Evolutionary conservation across 2,329 filamentous ascomycete species (phyloP).

Genomic region (Purpureocillium takamizusanense): DNA sequence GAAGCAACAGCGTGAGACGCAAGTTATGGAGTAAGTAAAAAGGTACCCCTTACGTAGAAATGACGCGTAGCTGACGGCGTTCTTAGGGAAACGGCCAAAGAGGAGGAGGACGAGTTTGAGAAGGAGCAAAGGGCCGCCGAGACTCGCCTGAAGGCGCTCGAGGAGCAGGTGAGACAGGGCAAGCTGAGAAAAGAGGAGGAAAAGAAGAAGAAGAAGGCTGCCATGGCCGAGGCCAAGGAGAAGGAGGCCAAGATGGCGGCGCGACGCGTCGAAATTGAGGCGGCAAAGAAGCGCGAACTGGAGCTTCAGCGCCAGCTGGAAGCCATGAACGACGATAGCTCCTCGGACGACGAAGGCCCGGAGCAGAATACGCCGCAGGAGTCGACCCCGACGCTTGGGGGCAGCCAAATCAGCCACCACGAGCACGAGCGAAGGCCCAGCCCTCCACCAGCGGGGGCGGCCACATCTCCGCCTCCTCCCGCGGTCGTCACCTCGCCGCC

Average conservation of each 20-base stretch:
- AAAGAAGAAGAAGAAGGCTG: conserved; percentile 85
- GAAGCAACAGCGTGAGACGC: conserved; percentile 63
- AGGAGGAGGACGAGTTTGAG: conserved; percentile 72
- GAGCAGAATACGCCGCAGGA: conserved; percentile 57
- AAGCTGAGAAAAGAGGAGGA: conserved; percentile 96
- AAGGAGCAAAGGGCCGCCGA: conserved; percentile 73
- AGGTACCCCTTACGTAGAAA: background rate
- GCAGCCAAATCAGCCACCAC: conserved; percentile 42
- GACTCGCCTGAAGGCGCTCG: conserved; percentile 76
- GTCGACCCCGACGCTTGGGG: conserved; percentile 46
- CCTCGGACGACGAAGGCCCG: conserved; percentile 70
- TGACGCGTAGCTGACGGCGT: background rate
- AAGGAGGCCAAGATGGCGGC: conserved; percentile 78
- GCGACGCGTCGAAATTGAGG: conserved; percentile 85
- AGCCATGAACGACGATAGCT: conserved; percentile 60
- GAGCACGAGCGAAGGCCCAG: conserved; percentile 44
- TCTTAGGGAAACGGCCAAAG: conserved; percentile 59
- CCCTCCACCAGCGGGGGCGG: conserved; percentile 38
- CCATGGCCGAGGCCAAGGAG: conserved; percentile 75
- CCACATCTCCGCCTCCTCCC: conserved; percentile 41
- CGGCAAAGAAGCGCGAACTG: conserved; percentile 79
- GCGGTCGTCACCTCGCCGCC: conserved; percentile 43
- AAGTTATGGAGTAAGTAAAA: conserved; percentile 70
- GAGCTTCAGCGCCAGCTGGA: conserved; percentile 85
- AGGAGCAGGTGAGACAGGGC: conserved; percentile 87